phyloP scores from a whole-genome alignment of 2,329 filamentous ascomycete genomes.

The Rutstroemia sp. region DNA sequence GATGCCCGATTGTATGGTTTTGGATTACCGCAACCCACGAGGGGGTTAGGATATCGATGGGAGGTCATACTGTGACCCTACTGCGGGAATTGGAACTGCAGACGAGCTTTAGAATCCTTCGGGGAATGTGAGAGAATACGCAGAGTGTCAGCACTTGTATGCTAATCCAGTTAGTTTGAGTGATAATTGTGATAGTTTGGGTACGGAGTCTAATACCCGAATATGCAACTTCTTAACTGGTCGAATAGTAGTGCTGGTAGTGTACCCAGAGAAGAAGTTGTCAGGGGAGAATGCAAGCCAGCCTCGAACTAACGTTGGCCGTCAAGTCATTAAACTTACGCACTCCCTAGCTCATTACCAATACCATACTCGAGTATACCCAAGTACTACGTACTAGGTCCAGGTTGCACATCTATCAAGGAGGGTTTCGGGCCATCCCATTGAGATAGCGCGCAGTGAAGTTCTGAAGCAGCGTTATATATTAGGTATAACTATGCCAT shows the following conservation, averaged over 20 bases:
- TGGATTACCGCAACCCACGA: neutral
- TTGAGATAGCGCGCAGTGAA: neutral
- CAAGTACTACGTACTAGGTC: neutral
- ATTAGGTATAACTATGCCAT: too few relatives aligned
- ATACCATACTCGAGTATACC: neutral
- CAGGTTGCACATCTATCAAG: neutral
- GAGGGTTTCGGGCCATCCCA: neutral
- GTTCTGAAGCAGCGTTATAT: neutral
- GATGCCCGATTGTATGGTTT: neutral
- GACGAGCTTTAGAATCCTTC: neutral
- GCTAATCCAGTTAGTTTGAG: neutral
- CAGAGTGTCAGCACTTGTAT: constrained; percentile 7
- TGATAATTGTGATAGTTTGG: neutral
- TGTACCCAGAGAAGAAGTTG: neutral
- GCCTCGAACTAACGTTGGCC: neutral
- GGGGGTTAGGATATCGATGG: neutral
- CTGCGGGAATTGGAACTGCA: neutral
- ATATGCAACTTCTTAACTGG: neutral
- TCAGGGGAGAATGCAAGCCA: constrained; percentile 1
- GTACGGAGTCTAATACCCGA: constrained; percentile 1
- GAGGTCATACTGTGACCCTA: neutral
- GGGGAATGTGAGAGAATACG: neutral
- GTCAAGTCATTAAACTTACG: neutral
- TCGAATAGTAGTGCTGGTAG: neutral
- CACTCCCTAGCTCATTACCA: neutral